A percentile compares a stretch with the other conserved stretches of the same genome.
These are phyloP conservation scores for Leccinum ponderosum DNA, from an alignment of 1,284 basidiomycete species.

Conservation along the genomic window DNA sequence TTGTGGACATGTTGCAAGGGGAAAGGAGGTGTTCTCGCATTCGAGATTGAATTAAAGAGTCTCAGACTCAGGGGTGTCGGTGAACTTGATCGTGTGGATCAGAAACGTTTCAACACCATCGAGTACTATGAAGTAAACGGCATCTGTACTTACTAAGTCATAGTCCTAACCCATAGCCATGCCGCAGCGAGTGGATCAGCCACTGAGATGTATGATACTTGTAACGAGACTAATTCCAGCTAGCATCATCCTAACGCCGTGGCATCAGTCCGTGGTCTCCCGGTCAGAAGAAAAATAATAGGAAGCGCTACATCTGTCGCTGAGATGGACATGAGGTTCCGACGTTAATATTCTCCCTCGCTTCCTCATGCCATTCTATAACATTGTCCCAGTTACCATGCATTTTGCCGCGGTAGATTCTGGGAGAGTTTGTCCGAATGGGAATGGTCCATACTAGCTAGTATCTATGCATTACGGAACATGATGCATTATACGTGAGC, in stretches of 20 bases:
- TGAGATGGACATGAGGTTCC: background rate
- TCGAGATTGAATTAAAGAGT: conserved; percentile 25
- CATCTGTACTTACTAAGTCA: conserved; percentile 8
- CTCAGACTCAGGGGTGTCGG: conserved; percentile 25
- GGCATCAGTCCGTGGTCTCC: background rate
- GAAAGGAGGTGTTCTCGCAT: conserved; percentile 21
- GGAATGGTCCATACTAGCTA: background rate
- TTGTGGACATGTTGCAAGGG: conserved; percentile 20
- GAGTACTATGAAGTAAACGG: conserved; percentile 9
- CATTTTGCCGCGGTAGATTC: background rate
- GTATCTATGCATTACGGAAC: background rate
- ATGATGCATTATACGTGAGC: background rate
- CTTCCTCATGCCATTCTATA: background rate
- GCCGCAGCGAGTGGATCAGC: conserved; percentile 10
- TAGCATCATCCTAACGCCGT: conserved; percentile 9
- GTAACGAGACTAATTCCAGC: conserved; percentile 8
- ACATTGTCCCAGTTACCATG: too few species aligned
- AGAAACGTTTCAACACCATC: conserved; percentile 25
- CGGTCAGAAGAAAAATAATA: background rate
- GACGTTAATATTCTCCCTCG: background rate
- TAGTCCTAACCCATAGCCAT: background rate
- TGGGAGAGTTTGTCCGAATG: background rate
- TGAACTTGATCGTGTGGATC: conserved; percentile 19
- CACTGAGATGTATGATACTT: background rate
- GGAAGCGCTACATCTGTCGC: background rate